phyloP scores from a whole-genome alignment of 306 rosid species.

The Cicer judaicum region DNA sequence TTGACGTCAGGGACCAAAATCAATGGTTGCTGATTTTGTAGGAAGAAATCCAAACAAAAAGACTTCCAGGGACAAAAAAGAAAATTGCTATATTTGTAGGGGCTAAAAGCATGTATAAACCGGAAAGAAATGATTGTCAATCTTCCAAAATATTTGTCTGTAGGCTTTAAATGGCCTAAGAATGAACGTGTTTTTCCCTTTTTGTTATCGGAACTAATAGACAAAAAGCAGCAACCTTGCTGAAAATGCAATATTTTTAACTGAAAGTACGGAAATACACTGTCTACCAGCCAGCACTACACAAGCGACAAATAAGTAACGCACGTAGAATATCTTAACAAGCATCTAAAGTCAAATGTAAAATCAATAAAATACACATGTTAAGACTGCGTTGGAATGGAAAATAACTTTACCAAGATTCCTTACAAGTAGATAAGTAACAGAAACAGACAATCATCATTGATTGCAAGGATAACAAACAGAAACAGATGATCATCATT shows the following conservation, averaged over 20 bases:
- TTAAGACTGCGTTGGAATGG: slow-evolving; percentile 18
- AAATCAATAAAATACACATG: slow-evolving; percentile 13
- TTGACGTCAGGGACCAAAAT: too few relatives aligned
- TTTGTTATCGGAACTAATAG: not conserved
- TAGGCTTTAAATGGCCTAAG: slow-evolving; percentile 11
- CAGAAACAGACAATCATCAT: not conserved
- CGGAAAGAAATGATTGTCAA: too few relatives aligned
- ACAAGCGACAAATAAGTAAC: slow-evolving; percentile 5
- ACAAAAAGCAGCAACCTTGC: slow-evolving; percentile 19
- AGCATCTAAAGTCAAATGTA: slow-evolving; percentile 4
- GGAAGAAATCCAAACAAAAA: too few relatives aligned
- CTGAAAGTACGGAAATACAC: not conserved
- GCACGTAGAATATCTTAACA: not conserved
- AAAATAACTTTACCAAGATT: slow-evolving; percentile 38
- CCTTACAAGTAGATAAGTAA: not conserved
- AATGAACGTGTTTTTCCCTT: not conserved
- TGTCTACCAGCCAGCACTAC: not conserved
- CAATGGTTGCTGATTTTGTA: too few relatives aligned
- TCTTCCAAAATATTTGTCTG: too few relatives aligned
- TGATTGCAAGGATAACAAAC: slow-evolving; percentile 11
- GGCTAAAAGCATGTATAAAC: too few relatives aligned
- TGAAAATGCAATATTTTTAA: slow-evolving; percentile 8
- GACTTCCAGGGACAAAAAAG: too few relatives aligned
- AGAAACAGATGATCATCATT: not conserved
- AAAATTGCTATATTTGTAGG: too few relatives aligned